phyloP scores from a whole-genome alignment of 2,329 filamentous ascomycete species.

The Phaeophleospora eucalypticola region DNA sequence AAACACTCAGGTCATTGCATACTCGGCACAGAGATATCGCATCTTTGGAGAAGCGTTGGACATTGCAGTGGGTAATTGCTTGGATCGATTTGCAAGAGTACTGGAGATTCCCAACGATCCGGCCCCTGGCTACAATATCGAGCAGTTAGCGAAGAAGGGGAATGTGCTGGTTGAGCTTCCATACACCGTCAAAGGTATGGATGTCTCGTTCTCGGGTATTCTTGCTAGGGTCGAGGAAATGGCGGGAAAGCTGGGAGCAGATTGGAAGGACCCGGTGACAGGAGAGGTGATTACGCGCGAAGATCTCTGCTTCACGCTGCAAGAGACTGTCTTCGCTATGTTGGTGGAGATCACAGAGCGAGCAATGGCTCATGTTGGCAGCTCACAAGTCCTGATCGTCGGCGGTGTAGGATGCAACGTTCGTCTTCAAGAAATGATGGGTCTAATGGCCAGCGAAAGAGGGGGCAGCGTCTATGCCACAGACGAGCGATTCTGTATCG shows the following conservation, averaged over 20 bases:
- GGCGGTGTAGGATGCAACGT: constrained; percentile 95
- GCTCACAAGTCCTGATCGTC: constrained; percentile 84
- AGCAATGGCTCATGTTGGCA: constrained; percentile 96
- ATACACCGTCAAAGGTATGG: constrained; percentile 98
- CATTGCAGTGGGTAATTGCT: constrained; percentile 95
- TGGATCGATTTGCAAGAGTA: constrained; percentile 91
- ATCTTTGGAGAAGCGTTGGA: constrained; percentile 98
- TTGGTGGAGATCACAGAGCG: constrained; percentile 97
- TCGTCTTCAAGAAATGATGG: constrained; percentile 97
- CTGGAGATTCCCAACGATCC: constrained; percentile 91
- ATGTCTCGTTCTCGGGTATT: constrained; percentile 93
- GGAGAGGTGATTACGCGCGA: constrained; percentile 66
- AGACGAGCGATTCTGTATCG: constrained; percentile 96
- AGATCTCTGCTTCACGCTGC: constrained; percentile 88
- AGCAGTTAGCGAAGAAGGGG: constrained; percentile 78
- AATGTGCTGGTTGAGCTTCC: constrained; percentile 77
- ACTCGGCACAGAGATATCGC: constrained; percentile 87
- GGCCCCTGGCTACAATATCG: constrained; percentile 95
- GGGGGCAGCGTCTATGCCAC: constrained; percentile 91
- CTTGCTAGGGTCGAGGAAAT: constrained; percentile 77
- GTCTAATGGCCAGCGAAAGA: constrained; percentile 81
- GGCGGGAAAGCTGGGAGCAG: constrained; percentile 60
- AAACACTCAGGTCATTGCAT: constrained; percentile 97
- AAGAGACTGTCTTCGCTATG: constrained; percentile 96
- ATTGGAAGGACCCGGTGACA: constrained; percentile 40